These are phyloP conservation scores for Bauhinia variegata DNA, from an alignment of 306 rosid genomes.

Conservation along the genomic window DNA sequence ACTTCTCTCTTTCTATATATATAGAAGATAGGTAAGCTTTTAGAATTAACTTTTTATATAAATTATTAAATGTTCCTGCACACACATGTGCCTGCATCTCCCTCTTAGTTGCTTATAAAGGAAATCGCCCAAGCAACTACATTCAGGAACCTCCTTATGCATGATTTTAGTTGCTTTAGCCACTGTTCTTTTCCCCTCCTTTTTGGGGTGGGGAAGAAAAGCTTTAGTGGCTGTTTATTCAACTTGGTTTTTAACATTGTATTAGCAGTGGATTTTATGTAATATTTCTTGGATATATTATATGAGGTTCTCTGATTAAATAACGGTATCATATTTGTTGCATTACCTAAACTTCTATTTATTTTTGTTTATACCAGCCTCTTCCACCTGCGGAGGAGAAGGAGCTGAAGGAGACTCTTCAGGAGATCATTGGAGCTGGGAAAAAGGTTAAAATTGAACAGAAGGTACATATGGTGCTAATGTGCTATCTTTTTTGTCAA, in stretches of 20 bases:
- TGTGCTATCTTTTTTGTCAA: too few relatives aligned
- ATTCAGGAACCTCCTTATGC: too few relatives aligned
- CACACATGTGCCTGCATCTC: not conserved
- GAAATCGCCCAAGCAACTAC: too few relatives aligned
- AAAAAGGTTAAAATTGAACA: constrained; percentile 77
- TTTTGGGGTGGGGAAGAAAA: too few relatives aligned
- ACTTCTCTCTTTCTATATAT: not conserved
- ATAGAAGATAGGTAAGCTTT: not conserved
- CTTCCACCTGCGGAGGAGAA: constrained; percentile 89
- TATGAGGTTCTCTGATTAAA: constrained; percentile 12
- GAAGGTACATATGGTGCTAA: constrained; percentile 58
- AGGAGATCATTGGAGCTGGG: constrained; percentile 74
- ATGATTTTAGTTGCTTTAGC: too few relatives aligned
- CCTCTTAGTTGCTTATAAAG: not conserved
- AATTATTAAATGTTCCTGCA: not conserved
- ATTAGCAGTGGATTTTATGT: constrained; percentile 13
- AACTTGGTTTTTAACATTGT: constrained; percentile 2
- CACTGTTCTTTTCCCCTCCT: too few relatives aligned
- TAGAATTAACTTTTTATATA: not conserved
- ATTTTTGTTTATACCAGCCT: constrained; percentile 52
- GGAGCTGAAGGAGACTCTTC: constrained; percentile 82
- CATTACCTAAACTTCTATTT: constrained; percentile 28
- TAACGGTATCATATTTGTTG: not conserved
- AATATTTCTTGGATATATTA: constrained; percentile 16
- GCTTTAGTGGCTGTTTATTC: not conserved